phyloP scores from a whole-genome alignment of 2,329 filamentous ascomycete genomes.

The Claviceps sp. region DNA sequence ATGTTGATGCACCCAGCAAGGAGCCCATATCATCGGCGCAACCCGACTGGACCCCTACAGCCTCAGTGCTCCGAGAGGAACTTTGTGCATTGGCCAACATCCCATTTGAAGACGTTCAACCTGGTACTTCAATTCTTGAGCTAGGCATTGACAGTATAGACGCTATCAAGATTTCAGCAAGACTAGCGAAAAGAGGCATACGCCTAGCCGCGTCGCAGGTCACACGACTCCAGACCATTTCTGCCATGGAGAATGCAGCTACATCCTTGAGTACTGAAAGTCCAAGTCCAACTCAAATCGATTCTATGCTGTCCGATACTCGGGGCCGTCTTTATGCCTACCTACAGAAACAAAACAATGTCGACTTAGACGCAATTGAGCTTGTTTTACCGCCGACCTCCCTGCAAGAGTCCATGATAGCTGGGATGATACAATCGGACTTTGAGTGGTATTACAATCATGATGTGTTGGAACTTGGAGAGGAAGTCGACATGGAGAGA shows the following conservation, averaged over 20 bases:
- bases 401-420: slow-evolving; percentile 75
- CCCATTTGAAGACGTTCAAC: slow-evolving; percentile 34
- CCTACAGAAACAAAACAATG: slow-evolving; percentile 19
- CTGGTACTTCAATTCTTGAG: slow-evolving; percentile 57
- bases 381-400: slow-evolving; percentile 62
- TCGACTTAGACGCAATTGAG: slow-evolving; percentile 32
- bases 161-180: slow-evolving; percentile 67
- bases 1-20: neutral
- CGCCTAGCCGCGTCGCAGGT: slow-evolving; percentile 60
- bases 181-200: slow-evolving; percentile 48
- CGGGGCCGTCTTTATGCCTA: slow-evolving; percentile 22
- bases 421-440: slow-evolving; percentile 63
- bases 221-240: slow-evolving; percentile 57
- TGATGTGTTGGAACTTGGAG: slow-evolving; percentile 52
- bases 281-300: no score
- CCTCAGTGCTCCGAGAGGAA: slow-evolving; percentile 41
- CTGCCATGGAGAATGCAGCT: slow-evolving; percentile 16
- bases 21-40: neutral
- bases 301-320: neutral
- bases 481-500: slow-evolving; percentile 37
- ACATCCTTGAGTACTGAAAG: slow-evolving; percentile 27
- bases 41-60: slow-evolving; percentile 18
- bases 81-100: slow-evolving; percentile 49
- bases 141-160: slow-evolving; percentile 89
- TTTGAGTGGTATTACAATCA: slow-evolving; percentile 77